Evolutionary conservation across 1,284 basidiomycete genomes (phyloP), one percentile per base, ranked within the genome.

Genomic region (Agroathelia rolfsii): DNA sequence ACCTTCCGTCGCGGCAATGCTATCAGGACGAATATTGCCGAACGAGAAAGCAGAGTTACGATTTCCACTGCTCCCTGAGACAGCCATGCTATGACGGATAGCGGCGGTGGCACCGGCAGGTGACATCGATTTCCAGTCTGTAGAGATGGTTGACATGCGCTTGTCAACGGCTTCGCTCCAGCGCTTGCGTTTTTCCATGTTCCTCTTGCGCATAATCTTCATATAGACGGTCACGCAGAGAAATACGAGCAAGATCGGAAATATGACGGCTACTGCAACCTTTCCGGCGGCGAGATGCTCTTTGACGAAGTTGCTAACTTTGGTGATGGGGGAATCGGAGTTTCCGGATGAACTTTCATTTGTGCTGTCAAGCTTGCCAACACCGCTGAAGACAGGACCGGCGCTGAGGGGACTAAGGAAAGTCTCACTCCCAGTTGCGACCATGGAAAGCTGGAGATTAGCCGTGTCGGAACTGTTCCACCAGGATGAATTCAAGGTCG

Each of bases 91-190:
- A 41, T 67, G 66, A 37, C 83, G 69, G 40, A 86, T 75, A 5
- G 78, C 82, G 23, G 75, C 78, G 22, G 66, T 64, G 1, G 83
- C 83, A 32, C 81, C 84, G 2, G 72, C 76, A 7, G 69, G 64
- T 3, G 79, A 76, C 48, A 88, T 76, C 21, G 69, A 65, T 49
- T 74, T 75, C 84, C 85, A 88, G 46, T 85, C 80, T 9, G 62
- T 59, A 5, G 75, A 76, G 42, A 86, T 75, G 39, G 77, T 76
- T 11, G 77, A 78, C 86, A 88, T 87, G 50, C 87, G 76, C 58
- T 76, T 72, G 64, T 88, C 77, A 55, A 92, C 56, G 19, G 61
- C 65, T 52, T 76, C 66, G 24, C 72, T 78, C 70, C 76, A 90
- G 29, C 70, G 65, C 53, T 67, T 72, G 44, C 74, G 64, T 54